Base-by-base conservation (phyloP, 495 filamentous ascomycete species). In the Aspergillus cristatus region DNA sequence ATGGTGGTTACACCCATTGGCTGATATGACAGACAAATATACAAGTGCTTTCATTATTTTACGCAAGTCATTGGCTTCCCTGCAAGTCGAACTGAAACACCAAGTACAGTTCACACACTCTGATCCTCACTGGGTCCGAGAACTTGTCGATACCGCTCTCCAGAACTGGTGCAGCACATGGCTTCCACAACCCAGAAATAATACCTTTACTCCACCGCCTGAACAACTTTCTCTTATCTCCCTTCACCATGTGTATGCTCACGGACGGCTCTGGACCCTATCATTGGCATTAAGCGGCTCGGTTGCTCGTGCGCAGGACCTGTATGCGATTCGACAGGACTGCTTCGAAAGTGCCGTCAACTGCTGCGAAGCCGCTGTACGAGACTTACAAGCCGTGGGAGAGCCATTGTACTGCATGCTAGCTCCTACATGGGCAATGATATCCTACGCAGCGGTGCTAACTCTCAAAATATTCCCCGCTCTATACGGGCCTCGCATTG, bases 251-350 rank as follows among this genome's bases (percentile, higher is more conserved):
- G 54, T 58, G 1, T 58, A 55, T 20, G 7, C 48, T 1, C 54
- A 58, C 24, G 43, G 45, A n/a, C 37, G 51, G 6, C 36, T 55
- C 3, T 58, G 54, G 54, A 58, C 47, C 0, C 26, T 58, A 10
- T 58, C 54, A 0, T 48, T 44, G 16, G 54, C 51, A 13, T 47
- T 58, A 10, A 37, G 46, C n/a, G 22, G 17, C 2, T 41, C 44
- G 1, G 36, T 37, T 3, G 41, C 30, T 2, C n/a, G 32, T 3
- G 40, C 25, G 5, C 18, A 25, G 2, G 28, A 50, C 14, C 43
- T 78, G 7, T 62, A 73, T 32, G 50, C 62, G 20, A 53, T 75
- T 36, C 60, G 52, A 4, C 49, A 72, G 4, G 60, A 70, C 12
- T 51, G 55, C 12, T 63, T 71, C 16, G 48, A 61, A 5, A 47